phyloP scores from a whole-genome alignment of 306 rosid species.

The Casuarina equisetifolia region DNA sequence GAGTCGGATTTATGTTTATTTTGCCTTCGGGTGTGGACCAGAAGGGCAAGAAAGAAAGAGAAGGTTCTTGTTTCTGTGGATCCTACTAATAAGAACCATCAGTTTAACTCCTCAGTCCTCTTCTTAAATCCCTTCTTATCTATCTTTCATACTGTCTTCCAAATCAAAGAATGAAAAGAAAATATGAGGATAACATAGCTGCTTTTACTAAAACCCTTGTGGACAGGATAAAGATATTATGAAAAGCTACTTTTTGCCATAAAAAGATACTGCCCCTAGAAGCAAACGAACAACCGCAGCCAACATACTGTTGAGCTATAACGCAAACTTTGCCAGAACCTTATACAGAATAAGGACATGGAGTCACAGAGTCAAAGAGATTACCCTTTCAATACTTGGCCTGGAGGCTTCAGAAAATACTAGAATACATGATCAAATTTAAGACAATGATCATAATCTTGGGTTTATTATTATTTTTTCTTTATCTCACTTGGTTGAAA shows the following conservation, averaged over 20 bases:
- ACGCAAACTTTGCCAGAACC: background rate
- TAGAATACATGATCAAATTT: background rate
- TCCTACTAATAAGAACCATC: background rate
- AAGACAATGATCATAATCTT: background rate
- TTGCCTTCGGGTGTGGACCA: background rate
- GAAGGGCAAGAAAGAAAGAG: background rate
- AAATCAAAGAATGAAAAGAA: background rate
- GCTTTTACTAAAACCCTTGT: background rate
- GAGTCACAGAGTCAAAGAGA: background rate
- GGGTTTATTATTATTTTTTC: too few species aligned
- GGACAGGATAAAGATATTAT: background rate
- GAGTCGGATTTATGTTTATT: background rate
- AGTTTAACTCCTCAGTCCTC: background rate
- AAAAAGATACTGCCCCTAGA: slow-evolving; percentile 14
- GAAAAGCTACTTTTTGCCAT: background rate
- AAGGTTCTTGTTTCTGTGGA: background rate
- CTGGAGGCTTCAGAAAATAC: background rate
- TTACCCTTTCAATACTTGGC: background rate
- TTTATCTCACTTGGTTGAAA: too few species aligned
- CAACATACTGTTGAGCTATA: background rate
- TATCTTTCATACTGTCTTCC: background rate
- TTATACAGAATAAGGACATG: background rate
- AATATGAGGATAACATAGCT: background rate
- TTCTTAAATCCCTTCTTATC: background rate
- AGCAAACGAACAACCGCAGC: slow-evolving; percentile 8